Percentiles rank a stretch among this genome's conserved stretches.
phyloP scores from a whole-genome alignment of 495 filamentous ascomycete genomes.

The Penicillium salamii region DNA sequence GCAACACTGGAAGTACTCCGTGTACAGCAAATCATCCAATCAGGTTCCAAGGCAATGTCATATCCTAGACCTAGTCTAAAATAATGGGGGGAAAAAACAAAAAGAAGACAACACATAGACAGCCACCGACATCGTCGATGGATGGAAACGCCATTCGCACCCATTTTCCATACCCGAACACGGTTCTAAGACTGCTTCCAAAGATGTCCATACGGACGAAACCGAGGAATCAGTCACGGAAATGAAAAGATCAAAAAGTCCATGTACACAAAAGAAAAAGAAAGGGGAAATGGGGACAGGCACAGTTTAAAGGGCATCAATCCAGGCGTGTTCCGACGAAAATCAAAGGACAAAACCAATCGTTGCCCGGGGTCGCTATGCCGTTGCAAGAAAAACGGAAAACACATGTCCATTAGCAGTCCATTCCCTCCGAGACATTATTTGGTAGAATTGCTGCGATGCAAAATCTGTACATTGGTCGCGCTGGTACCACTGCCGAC shows the following conservation, averaged over 20 bases:
- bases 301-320: constrained; percentile 23
- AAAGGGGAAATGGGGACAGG: constrained; percentile 10
- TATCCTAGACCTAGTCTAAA: constrained; percentile 29
- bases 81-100: constrained; percentile 17
- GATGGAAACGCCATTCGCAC: constrained; percentile 50
- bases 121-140: constrained; percentile 38
- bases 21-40: neutral
- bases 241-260: constrained; percentile 43
- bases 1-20: too few species aligned
- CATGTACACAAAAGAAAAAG: constrained; percentile 49
- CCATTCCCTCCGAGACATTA: constrained; percentile 20
- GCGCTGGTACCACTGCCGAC: constrained; percentile 37
- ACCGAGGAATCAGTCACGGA: constrained; percentile 24
- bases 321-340: constrained; percentile 18
- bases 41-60: constrained; percentile 19
- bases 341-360: constrained; percentile 28
- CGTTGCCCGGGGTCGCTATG: constrained; percentile 44
- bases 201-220: constrained; percentile 34
- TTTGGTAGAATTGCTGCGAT: constrained; percentile 50
- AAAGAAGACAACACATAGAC: constrained; percentile 28
- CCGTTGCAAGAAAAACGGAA: constrained; percentile 35
- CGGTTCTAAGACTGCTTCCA: constrained; percentile 46
- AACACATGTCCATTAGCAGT: constrained; percentile 29
- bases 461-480: constrained; percentile 38
- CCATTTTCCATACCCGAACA: constrained; percentile 50